phyloP scores from a whole-genome alignment of 176 grass and related monocot genomes.

The Otatea glauca region DNA sequence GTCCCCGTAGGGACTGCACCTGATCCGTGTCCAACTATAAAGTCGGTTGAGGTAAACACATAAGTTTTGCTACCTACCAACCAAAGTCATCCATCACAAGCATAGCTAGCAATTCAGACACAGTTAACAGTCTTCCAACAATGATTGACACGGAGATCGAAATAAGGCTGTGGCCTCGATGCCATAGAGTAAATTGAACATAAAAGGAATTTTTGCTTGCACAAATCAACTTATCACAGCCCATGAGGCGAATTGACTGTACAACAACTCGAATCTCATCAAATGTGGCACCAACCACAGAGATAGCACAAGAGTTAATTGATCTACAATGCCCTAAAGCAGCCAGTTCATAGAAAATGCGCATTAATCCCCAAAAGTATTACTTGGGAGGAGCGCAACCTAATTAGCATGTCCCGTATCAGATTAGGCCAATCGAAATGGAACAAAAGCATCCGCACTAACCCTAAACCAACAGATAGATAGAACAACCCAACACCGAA shows the following conservation, averaged over 20 bases:
- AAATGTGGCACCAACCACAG: background rate
- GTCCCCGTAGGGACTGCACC: too few relatives aligned
- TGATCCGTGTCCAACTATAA: too few relatives aligned
- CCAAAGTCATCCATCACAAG: background rate
- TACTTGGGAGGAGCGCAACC: background rate
- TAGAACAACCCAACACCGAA: background rate
- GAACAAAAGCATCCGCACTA: background rate
- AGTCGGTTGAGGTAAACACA: background rate
- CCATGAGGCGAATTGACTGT: background rate
- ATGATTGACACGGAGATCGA: too few relatives aligned
- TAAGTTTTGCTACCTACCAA: background rate
- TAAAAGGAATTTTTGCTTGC: background rate
- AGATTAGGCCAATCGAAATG: background rate
- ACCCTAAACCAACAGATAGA: slow-evolving; percentile 18
- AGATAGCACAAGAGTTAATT: background rate
- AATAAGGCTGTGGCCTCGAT: background rate
- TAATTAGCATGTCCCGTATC: background rate
- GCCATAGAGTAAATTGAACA: background rate
- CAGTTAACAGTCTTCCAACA: background rate
- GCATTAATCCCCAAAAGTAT: background rate
- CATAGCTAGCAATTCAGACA: background rate
- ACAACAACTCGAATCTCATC: background rate
- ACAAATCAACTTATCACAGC: background rate
- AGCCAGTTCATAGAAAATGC: background rate
- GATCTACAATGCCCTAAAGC: background rate